Conservation (phyloP, 345 rosid species). For the Cardamine resedifolia region DNA sequence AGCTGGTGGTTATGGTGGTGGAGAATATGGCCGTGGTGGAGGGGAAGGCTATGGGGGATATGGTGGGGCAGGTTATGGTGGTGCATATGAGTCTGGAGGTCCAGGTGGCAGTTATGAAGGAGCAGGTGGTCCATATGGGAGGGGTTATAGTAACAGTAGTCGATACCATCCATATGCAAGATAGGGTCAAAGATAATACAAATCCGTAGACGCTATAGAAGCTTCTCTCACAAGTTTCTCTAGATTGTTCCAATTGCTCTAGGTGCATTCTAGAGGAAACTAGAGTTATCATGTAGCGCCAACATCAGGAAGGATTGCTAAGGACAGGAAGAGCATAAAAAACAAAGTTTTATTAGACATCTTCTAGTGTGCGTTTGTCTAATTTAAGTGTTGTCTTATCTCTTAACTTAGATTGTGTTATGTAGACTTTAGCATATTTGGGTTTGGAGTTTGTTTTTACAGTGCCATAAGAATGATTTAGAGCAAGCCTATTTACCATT, state of each 20-base stretch:
- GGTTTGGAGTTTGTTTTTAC: slow-evolving; percentile 31
- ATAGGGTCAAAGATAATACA: slow-evolving; percentile 39
- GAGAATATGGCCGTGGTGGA: slow-evolving; percentile 52
- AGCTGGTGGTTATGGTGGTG: slow-evolving; percentile 46
- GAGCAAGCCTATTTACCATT: slow-evolving; percentile 1
- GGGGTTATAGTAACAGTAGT: slow-evolving; percentile 94
- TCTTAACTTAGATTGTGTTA: slow-evolving; percentile 36
- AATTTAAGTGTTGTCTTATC: slow-evolving; percentile 24
- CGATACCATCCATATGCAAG: slow-evolving; percentile 96
- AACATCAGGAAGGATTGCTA: slow-evolving; percentile 33
- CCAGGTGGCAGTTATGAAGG: slow-evolving; percentile 86
- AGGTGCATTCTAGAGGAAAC: slow-evolving; percentile 36
- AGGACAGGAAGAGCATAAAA: slow-evolving; percentile 35
- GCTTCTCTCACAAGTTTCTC: slow-evolving; percentile 33
- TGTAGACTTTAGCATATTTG: slow-evolving; percentile 38
- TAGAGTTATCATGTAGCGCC: slow-evolving; percentile 40
- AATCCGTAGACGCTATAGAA: slow-evolving; percentile 32
- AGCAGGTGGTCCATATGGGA: slow-evolving; percentile 73
- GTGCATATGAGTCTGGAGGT: slow-evolving; percentile 80
- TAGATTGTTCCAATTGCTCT: slow-evolving; percentile 30
- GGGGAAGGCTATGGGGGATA: slow-evolving; percentile 57
- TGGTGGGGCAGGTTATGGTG: slow-evolving; percentile 60
- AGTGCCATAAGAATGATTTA: slow-evolving; percentile 18
- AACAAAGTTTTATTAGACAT: slow-evolving; percentile 11
- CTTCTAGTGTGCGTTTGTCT: slow-evolving; percentile 21